Evolutionary conservation across 2,329 filamentous ascomycete species (phyloP).

Genomic region (Calonectria henricotiae): DNA sequence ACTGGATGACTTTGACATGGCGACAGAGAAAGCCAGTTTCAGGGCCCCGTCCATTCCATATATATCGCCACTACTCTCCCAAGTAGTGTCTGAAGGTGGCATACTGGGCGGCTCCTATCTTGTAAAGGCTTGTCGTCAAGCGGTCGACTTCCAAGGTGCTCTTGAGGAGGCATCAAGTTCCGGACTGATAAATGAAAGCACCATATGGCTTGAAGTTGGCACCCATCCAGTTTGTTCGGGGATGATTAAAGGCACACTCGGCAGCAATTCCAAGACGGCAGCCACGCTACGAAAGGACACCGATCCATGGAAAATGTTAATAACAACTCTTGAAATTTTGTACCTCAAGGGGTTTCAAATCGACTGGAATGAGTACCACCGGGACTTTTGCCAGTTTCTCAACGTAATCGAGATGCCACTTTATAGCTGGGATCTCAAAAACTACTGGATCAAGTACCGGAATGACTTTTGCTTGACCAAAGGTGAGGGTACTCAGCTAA

Average conservation of each 20-base stretch:
- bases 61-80: conserved; percentile 76
- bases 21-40: conserved; percentile 61
- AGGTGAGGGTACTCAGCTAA: conserved; percentile 58
- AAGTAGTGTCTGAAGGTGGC: conserved; percentile 66
- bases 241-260: conserved; percentile 76
- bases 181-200: conserved; percentile 69
- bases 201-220: conserved; percentile 79
- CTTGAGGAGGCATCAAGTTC: conserved; percentile 68
- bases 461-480: conserved; percentile 83
- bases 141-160: conserved; percentile 77
- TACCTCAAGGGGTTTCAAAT: conserved; percentile 76
- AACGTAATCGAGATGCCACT: conserved; percentile 76
- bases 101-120: conserved; percentile 73
- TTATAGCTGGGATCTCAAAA: conserved; percentile 82
- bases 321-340: conserved; percentile 71
- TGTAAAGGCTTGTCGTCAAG: conserved; percentile 73
- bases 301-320: conserved; percentile 76
- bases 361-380: conserved; percentile 79
- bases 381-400: conserved; percentile 61
- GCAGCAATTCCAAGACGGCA: conserved; percentile 67
- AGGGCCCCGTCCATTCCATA: conserved; percentile 67
- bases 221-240: conserved; percentile 76
- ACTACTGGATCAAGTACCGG: conserved; percentile 77
- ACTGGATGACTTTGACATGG: conserved; percentile 71
- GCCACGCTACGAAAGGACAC: conserved; percentile 77